Evolutionary conservation across 1,284 basidiomycete genomes (phyloP), one percentile per base, ranked within the genome.

Genomic region (Cutaneotrichosporon sp.): DNA sequence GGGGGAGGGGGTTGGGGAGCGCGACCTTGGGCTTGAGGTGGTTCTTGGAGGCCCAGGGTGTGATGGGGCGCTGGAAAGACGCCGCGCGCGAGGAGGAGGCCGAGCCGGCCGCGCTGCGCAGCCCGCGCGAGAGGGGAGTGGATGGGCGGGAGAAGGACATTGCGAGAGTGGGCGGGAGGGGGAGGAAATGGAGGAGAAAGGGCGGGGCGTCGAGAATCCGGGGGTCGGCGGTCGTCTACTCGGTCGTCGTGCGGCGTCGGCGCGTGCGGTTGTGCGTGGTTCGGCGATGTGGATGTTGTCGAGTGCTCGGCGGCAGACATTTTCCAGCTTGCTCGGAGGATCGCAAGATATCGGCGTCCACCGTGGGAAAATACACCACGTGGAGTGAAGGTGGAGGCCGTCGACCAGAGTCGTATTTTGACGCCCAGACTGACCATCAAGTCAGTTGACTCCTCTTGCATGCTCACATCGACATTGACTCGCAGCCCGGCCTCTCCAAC

Each of bases 1-100:
- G 89, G 0, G 92, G 88, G 67, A 92, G 80, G 3, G 92, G 91
- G 64, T 88, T 87, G 4, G 91, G 91, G 1, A 93, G 83, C 8
- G 82, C 78, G 13, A 85, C 84, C 43, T 83, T 42, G 36, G 64
- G 56, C 53, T 62, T 55, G 6, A 79, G 67, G 62, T 81, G 81
- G 20, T 77, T 71, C 57, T 73, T 73, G 49, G 69, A 69, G 11
- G 67, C 60, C 77, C 79, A 80, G 14, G 50, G 59, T 16, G 36
- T 45, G 14, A 22, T 10, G 1, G 55, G 54, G 50, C 52, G 54
- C 25, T 59, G 50, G n/a, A 36, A 52, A 11, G 64, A 63, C 27
- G 73, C 62, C 6, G 69, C 68, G 54, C 68, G 65, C 5, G 71
- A 67, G 14, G 63, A 67, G 11, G 69, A 67, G 24, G 65, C 57